A percentile compares a stretch with the other conserved stretches of the same genome.
These are phyloP conservation scores for Eutrema heterophyllum DNA, from an alignment of 345 rosid genomes.

Conservation along the genomic window DNA sequence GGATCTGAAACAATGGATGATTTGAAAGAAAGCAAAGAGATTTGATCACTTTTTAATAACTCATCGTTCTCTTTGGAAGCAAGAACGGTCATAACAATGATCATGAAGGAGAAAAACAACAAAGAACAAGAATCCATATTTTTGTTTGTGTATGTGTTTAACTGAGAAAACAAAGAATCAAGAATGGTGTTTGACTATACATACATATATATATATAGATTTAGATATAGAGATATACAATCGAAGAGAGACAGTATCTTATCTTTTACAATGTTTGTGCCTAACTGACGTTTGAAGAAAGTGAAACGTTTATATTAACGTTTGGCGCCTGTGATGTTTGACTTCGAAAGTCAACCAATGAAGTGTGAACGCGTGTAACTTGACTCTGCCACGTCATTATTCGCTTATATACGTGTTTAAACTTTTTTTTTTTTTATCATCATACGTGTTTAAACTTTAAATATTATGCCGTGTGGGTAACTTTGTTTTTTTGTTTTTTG, in stretches of 20 bases:
- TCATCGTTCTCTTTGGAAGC: conserved; percentile 26
- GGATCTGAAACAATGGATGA: conserved; percentile 51
- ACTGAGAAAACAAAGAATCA: conserved; percentile 11
- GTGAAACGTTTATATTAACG: conserved; percentile 22
- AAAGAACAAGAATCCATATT: conserved; percentile 40
- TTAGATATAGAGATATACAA: not conserved
- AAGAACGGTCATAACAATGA: conserved; percentile 20
- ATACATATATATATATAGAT: not conserved
- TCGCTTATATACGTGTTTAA: not conserved
- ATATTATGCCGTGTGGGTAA: not conserved
- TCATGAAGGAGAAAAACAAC: conserved; percentile 30
- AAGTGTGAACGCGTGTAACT: conserved; percentile 24
- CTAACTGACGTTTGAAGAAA: conserved; percentile 50
- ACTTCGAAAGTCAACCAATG: conserved; percentile 29
- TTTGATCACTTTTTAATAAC: conserved; percentile 32
- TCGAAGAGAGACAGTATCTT: conserved; percentile 19
- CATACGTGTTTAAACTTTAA: too few relatives aligned
- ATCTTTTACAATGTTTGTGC: conserved; percentile 35
- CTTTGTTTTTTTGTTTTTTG: not conserved
- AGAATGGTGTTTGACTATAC: conserved; percentile 26
- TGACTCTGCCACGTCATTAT: conserved; percentile 14
- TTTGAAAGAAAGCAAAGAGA: conserved; percentile 57
- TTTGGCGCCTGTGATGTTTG: conserved; percentile 52
- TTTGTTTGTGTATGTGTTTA: conserved; percentile 3
- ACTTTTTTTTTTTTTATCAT: too few relatives aligned